Evolutionary conservation across 1,284 basidiomycete species (phyloP).

Genomic region (Fomitiporia mediterranea): DNA sequence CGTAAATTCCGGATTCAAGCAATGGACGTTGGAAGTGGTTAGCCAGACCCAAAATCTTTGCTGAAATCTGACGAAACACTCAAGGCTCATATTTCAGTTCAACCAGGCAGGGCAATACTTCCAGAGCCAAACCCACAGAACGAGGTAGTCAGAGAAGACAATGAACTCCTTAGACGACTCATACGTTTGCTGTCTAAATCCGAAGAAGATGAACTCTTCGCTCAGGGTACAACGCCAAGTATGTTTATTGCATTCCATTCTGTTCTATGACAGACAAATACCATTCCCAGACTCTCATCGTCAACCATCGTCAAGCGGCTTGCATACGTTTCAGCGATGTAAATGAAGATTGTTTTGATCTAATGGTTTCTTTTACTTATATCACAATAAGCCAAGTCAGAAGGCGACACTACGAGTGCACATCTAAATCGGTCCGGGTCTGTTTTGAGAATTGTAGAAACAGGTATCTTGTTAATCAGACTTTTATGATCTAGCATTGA

Average conservation of each 20-base stretch:
- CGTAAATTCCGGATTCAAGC: too few relatives aligned
- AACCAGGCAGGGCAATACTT: background rate
- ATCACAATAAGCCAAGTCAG: conserved; percentile 7
- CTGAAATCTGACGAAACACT: too few relatives aligned
- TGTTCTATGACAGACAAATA: background rate
- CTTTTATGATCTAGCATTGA: background rate
- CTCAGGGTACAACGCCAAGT: background rate
- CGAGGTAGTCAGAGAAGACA: background rate
- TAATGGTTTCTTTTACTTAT: background rate
- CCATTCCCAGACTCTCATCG: background rate
- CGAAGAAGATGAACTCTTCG: conserved; percentile 5
- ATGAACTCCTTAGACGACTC: conserved; percentile 4
- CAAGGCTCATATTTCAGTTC: too few relatives aligned
- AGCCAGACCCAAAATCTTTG: background rate
- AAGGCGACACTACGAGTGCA: background rate
- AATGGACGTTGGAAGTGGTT: background rate
- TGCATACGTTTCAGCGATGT: conserved; percentile 2
- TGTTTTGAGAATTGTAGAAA: background rate
- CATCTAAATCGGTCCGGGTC: background rate
- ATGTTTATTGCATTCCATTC: background rate
- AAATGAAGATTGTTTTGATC: background rate
- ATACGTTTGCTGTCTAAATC: background rate
- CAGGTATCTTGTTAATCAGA: background rate
- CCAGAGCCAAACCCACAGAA: background rate
- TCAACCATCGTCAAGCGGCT: background rate